These are phyloP conservation scores for Aureobasidium uvarum DNA, from an alignment of 2,329 filamentous ascomycete genomes.

Conservation along the genomic window DNA sequence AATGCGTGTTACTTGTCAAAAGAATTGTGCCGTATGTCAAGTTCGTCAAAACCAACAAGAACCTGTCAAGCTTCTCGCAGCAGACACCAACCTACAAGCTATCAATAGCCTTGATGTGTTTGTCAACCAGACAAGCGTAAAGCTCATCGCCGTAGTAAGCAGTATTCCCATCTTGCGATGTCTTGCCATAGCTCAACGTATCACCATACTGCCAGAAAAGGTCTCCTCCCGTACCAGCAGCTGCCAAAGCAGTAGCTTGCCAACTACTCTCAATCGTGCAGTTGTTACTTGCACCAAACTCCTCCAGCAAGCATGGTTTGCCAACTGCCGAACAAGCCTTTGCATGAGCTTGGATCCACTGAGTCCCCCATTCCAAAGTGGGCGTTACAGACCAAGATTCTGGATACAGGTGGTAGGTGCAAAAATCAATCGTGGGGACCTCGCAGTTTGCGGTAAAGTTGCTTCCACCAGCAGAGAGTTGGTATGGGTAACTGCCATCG, in stretches of 20 bases:
- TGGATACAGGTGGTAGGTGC: constrained; percentile 33
- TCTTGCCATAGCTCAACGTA: constrained; percentile 30
- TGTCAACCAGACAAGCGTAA: constrained; percentile 15
- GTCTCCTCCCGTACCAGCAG: constrained; percentile 29
- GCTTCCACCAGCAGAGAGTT: constrained; percentile 28
- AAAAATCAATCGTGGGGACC: constrained; percentile 31
- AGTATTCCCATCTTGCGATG: constrained; percentile 31
- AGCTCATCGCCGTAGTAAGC: constrained; percentile 29
- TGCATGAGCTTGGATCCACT: constrained; percentile 32
- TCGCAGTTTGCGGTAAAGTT: constrained; percentile 31
- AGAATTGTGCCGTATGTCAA: too few relatives aligned
- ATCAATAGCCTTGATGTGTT: constrained; percentile 23
- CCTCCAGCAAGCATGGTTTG: constrained; percentile 33
- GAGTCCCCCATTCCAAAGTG: constrained; percentile 28
- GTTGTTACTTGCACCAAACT: constrained; percentile 30
- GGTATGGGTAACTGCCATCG: constrained; percentile 39
- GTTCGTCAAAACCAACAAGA: too few relatives aligned
- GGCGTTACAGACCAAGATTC: constrained; percentile 26
- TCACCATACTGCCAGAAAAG: constrained; percentile 35
- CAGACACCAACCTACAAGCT: neutral
- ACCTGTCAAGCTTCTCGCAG: neutral
- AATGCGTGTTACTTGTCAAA: too few relatives aligned
- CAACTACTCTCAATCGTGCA: constrained; percentile 29
- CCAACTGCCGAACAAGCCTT: constrained; percentile 29
- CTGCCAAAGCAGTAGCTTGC: constrained; percentile 30